Percentiles rank a stretch among this genome's conserved stretches.
phyloP scores from a whole-genome alignment of 495 filamentous ascomycete genomes.

The Xylaria flabelliformis region DNA sequence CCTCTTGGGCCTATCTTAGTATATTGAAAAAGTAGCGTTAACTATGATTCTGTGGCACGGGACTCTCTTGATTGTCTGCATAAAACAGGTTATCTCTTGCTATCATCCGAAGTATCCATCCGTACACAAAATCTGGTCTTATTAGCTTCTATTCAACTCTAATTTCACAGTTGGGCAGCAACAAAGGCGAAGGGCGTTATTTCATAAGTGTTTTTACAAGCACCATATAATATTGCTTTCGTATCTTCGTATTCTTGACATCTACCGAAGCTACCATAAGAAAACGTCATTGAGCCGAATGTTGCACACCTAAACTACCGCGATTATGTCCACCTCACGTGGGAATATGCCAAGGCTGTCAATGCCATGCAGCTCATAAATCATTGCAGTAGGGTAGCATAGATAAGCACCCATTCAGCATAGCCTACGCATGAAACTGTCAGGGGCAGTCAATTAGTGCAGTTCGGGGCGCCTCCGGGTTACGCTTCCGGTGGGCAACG shows the following conservation, averaged over 20 bases:
- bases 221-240: not conserved
- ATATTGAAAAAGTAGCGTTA: not conserved
- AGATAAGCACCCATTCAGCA: no score
- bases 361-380: constrained; percentile 16
- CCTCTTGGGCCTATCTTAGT: not conserved
- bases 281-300: not conserved
- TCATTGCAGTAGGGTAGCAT: not conserved
- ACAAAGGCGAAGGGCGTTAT: not conserved
- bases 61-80: not conserved
- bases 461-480: not conserved
- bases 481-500: constrained; percentile 6
- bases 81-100: not conserved
- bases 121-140: not conserved
- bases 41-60: not conserved
- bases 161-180: constrained; percentile 3
- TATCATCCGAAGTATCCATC: not conserved
- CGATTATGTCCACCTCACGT: not conserved
- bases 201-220: not conserved
- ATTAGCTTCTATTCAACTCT: not conserved
- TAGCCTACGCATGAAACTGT: constrained; percentile 3
- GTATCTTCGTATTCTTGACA: no score
- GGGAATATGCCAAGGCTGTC: constrained; percentile 20
- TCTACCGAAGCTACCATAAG: not conserved
- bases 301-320: not conserved
- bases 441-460: constrained; percentile 4